These are phyloP conservation scores for Phytophthora europaea DNA, from an alignment of 352 stramenopile genomes.

Conservation along the genomic window DNA sequence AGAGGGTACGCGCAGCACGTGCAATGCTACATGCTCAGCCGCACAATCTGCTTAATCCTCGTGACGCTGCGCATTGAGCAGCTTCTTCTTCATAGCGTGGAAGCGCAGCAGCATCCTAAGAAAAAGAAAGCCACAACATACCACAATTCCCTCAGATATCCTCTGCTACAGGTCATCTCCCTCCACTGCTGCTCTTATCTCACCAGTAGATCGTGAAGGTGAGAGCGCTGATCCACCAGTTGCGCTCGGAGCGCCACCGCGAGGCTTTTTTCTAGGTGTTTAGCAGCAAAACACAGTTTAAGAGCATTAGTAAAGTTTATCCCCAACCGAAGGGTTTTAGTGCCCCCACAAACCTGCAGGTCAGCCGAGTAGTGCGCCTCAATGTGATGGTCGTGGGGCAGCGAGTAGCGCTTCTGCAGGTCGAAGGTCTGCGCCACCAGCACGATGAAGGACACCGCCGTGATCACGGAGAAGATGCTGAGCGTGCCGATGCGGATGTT, in stretches of 20 bases:
- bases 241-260: conserved; percentile 80
- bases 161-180: not conserved
- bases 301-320: not conserved
- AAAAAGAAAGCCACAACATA: not conserved
- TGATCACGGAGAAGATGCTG: conserved; percentile 83
- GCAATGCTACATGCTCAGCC: no score
- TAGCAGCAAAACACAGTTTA: conserved; percentile 11
- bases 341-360: conserved; percentile 54
- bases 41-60: conserved; percentile 51
- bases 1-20: no score
- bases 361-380: conserved; percentile 77
- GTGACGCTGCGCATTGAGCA: conserved; percentile 70
- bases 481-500: conserved; percentile 80
- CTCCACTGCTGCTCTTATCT: conserved; percentile 3
- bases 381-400: conserved; percentile 37
- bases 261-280: conserved; percentile 68
- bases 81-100: conserved; percentile 84
- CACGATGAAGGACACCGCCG: conserved; percentile 75
- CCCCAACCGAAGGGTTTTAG: not conserved
- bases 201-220: conserved; percentile 90
- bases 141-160: conserved; percentile 1
- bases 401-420: conserved; percentile 80
- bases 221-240: conserved; percentile 90
- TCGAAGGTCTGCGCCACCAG: conserved; percentile 77
- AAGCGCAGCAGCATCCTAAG: conserved; percentile 83